Conservation (phyloP, 352 stramenopile species). For the Phytophthora nicotianae region DNA sequence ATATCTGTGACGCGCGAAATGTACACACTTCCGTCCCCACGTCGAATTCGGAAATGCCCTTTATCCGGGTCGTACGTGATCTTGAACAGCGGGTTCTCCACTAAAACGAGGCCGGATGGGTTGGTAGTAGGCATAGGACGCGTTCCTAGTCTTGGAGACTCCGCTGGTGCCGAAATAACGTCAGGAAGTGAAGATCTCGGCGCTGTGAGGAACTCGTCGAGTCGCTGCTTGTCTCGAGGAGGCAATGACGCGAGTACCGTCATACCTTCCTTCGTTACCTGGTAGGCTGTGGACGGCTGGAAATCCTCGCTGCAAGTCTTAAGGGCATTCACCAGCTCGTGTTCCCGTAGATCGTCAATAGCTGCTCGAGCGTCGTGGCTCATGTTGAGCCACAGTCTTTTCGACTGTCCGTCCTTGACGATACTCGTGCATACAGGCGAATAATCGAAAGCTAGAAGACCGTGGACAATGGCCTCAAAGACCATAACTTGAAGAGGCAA, state of each 20-base stretch:
- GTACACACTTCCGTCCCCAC: slow-evolving; percentile 85
- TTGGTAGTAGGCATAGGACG: slow-evolving; percentile 1
- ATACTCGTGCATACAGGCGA: slow-evolving; percentile 95
- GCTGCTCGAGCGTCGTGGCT: slow-evolving; percentile 96
- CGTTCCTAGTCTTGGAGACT: slow-evolving; percentile 12
- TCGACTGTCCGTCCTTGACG: slow-evolving; percentile 88
- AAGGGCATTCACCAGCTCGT: slow-evolving; percentile 95
- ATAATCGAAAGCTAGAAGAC: slow-evolving; percentile 97
- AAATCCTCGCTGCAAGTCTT: slow-evolving; percentile 94
- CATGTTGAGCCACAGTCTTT: slow-evolving; percentile 93
- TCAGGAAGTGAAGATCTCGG: slow-evolving; percentile 8
- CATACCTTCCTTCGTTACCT: slow-evolving; percentile 63
- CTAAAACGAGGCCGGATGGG: slow-evolving; percentile 85
- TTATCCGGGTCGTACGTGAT: slow-evolving; percentile 92
- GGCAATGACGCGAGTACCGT: slow-evolving; percentile 50
- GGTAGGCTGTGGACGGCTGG: slow-evolving; percentile 96
- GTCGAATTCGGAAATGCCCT: slow-evolving; percentile 89
- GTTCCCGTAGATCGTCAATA: slow-evolving; percentile 95
- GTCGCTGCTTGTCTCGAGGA: slow-evolving; percentile 47
- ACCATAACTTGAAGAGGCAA: slow-evolving; percentile 95
- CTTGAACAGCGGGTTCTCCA: slow-evolving; percentile 91
- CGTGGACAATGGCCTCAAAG: slow-evolving; percentile 95
- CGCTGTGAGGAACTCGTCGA: slow-evolving; percentile 66
- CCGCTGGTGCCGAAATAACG: background rate
- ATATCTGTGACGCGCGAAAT: slow-evolving; percentile 95